These are phyloP conservation scores for Oenanthe sinensis DNA, from an alignment of 129 eudicot species.

Conservation along the genomic window DNA sequence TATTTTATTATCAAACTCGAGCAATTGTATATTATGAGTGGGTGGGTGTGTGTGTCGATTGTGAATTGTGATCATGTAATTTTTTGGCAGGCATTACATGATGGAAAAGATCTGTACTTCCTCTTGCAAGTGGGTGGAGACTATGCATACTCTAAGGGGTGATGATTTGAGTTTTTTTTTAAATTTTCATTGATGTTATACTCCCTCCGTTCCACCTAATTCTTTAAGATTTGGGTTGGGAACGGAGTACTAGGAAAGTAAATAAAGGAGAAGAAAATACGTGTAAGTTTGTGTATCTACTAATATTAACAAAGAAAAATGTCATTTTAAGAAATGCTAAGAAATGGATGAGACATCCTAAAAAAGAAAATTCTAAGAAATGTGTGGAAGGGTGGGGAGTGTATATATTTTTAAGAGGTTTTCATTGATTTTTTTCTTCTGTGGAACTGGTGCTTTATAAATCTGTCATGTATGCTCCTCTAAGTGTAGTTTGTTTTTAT, in stretches of 20 bases:
- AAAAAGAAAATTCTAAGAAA: not conserved
- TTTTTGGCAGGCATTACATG: constrained; percentile 43
- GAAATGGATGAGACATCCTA: not conserved
- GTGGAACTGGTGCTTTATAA: not conserved
- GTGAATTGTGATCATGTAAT: constrained; percentile 13
- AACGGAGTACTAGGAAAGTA: not conserved
- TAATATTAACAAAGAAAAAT: not conserved
- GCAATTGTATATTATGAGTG: not conserved
- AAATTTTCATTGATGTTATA: not conserved
- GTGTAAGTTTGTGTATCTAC: not conserved
- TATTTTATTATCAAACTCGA: no score
- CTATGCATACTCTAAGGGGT: constrained; percentile 56
- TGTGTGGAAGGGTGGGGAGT: not conserved
- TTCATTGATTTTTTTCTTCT: no score
- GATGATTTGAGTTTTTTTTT: constrained; percentile 10
- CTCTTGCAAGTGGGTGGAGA: constrained; percentile 65
- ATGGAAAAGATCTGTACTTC: constrained; percentile 54
- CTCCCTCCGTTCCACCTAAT: not conserved
- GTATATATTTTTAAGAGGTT: not conserved
- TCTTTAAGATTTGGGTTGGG: not conserved
- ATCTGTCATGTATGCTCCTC: not conserved
- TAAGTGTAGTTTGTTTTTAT: not conserved
- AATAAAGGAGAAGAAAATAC: not conserved
- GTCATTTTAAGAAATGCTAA: not conserved
- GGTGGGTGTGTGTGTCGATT: not conserved